Base-by-base conservation (phyloP, 2,329 filamentous ascomycete genomes). In the Aureobasidium sp. region DNA sequence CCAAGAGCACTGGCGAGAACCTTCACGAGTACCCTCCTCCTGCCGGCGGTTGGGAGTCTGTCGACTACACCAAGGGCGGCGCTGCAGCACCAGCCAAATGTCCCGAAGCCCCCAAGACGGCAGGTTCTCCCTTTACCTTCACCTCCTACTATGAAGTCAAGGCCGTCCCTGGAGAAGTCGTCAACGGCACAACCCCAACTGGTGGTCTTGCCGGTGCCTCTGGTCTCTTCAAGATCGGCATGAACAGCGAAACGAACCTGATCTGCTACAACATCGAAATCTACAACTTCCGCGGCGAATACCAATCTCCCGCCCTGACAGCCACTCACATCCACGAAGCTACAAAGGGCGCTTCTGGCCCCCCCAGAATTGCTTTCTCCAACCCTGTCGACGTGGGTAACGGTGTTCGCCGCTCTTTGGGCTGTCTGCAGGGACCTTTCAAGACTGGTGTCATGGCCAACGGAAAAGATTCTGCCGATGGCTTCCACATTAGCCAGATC, bases 321-420 rank as follows among this genome's bases (percentile, higher is more conserved):
- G 79, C 81, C 19, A 84, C 81, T 1, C 81, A 84, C 70, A 79
- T 84, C 65, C 81, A 84, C 70, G 72, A 83, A 69, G 80, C 72
- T 7, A 68, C 66, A 24, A 72, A 70, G 61, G 80, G 80, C 64
- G 71, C 70, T 54, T 67, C 76, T 22, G 81, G 82, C 7, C 80
- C 81, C 40, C 81, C 81, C 60, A 75, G 81, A 67, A 73, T 82
- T 63, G 77, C 77, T 3, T 80, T 82, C 68, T 78, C 80, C 35
- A 80, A 82, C 72, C 79, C 79, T 1, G 67, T 72, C 11, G 73
- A 72, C 11, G 69, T 73, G n/a, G 73, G 72, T 19, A 69, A 71
- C 22, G 68, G 68, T 39, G 62, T 67, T 48, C 70, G 76, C 44
- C 68, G 68, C 66, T 72, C 71, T 65, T 67, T 79, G 48, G 80